Base-by-base conservation (phyloP, 805 yeast genomes). In the Myxozyma geophila region DNA sequence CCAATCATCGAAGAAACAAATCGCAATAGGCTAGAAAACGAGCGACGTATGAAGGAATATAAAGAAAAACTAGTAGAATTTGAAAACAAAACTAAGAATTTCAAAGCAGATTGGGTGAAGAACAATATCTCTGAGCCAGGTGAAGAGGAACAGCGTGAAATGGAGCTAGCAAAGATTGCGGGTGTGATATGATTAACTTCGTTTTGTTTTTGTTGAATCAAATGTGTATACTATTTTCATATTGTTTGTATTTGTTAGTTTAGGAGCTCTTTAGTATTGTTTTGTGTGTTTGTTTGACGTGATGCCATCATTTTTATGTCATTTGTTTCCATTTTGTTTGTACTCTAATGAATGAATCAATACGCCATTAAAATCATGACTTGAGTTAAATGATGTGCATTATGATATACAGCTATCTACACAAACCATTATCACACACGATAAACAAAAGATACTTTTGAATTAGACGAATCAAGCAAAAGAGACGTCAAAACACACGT, bases 31-130 rank as follows among this genome's bases (percentile, higher is more conserved):
- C 9, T 52, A 66, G 71, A 47, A 72, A 74, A 62, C 44, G 68
- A 64, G 39, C 55, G 63, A 17, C 41, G 59, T 12, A 43, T 44
- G 49, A 46, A 21, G n/a, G 66, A 64, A 35, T 64, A 62, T 43
- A 43, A 40, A 36, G 56, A 58, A 35, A 50, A 43, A n/a, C 67
- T 71, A 52, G 72, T 70, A 47, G 73, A 72, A 70, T 74, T 77
- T 67, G 77, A 77, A 23, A 64, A 76, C 9, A 79, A 77, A 37
- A 76, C 76, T 0, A 78, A 77, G 23, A 75, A 74, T 48, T 76
- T 76, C 72, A 68, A 75, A 52, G 73, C 74, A 53, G 72, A 75
- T 50, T 78, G 80, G 80, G 66, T 68, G 53, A 75, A 75, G 43
- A 77, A 76, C 54, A 74, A 78, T 59, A 76, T 74, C n/a, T 66